A percentile compares a stretch with the other conserved stretches of the same genome.
Evolutionary conservation across 2,329 filamentous ascomycete genomes (phyloP).

Genomic region (Cordyceps cateniannulata): DNA sequence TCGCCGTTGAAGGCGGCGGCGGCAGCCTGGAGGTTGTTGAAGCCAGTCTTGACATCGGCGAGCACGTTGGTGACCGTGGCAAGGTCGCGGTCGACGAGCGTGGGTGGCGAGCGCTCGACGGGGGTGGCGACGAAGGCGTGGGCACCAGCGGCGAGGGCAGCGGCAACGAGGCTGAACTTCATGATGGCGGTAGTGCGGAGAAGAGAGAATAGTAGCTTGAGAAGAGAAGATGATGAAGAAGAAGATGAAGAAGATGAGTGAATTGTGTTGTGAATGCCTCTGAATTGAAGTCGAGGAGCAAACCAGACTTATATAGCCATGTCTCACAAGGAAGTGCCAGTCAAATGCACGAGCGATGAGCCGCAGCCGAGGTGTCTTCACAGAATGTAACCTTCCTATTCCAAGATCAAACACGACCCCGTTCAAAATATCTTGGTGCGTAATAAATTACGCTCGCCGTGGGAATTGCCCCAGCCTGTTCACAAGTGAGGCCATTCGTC

Average conservation of each 20-base stretch:
- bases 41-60: constrained; percentile 12
- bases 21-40: constrained; percentile 9
- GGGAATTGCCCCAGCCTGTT: neutral
- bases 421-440: neutral
- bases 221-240: neutral
- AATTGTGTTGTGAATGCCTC: neutral
- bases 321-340: neutral
- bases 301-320: neutral
- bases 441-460: neutral
- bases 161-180: constrained; percentile 12
- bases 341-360: neutral
- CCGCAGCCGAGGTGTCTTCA: constrained; percentile 1
- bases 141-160: constrained; percentile 11
- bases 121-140: constrained; percentile 11
- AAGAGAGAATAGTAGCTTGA: neutral
- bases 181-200: neutral
- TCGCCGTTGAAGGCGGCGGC: constrained; percentile 13
- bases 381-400: neutral
- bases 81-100: constrained; percentile 13
- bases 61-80: constrained; percentile 14
- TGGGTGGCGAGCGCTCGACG: constrained; percentile 4
- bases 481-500: neutral
- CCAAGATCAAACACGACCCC: neutral
- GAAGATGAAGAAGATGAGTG: neutral
- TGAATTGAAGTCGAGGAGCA: neutral